Evolutionary conservation across 2,329 filamentous ascomycete genomes (phyloP), one percentile per base, ranked within the genome.

Genomic region (Colletotrichum horii): DNA sequence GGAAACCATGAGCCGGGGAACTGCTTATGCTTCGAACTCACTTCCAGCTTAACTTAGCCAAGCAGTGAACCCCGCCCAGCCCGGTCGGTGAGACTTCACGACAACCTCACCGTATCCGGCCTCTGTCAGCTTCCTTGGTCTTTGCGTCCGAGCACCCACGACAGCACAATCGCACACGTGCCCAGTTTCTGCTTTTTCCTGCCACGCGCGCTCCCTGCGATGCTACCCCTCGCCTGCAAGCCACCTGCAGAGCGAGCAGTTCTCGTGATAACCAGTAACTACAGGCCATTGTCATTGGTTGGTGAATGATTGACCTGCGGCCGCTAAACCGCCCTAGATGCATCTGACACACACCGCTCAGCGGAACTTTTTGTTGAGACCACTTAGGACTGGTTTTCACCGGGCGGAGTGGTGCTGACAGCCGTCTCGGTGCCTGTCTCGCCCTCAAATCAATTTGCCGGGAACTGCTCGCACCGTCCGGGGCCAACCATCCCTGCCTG

Each of bases 271-370:
- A 62, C 19, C 60, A 70, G 34, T 19, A 52, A 58, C 22, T 22
- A 6, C 2, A 26, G 16, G 4, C 38, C n/a, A 28, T 36, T 24
- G 22, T 48, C 32, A 74, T 74, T 76, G 74, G 74, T 3, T 34
- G 26, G 14, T 12, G 38, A 12, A 8, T 11, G 32, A 28, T 48
- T 74, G 24, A 19, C 32, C 48, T 76, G 70, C 74, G 74, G 70
- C 74, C 74, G 65, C 74, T 76, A 76, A 73, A 34, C 34, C 28
- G 70, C 61, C 48, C 52, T 26, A 56, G 71, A 76, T 76, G 74
- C 71, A 70, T 75, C 66, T 76, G 74, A 76, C 74, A 76, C 74
- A 76, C 74, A 76, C 74, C 74, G 74, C 74, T 71, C 66, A 71
- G 70, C 34, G 48, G 65, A 24, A 38, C 65, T 64, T 76, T 76